A percentile compares a stretch with the other conserved stretches of the same genome.
Conservation (phyloP, 495 filamentous ascomycete genomes). For the Penicillium subrubescens region DNA sequence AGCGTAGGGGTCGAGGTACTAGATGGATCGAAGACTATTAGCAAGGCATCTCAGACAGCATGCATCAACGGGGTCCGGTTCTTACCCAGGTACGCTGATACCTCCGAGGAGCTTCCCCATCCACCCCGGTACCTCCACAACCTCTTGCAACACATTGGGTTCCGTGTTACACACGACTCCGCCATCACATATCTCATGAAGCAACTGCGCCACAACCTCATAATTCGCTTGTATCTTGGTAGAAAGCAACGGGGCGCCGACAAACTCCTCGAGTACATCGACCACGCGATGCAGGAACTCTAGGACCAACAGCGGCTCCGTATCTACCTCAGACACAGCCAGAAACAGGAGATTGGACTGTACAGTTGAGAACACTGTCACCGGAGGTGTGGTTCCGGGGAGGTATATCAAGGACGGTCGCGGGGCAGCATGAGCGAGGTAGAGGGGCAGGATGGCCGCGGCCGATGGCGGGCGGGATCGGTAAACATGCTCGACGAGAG, state of each 20-base stretch:
- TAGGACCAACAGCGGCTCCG: slow-evolving; percentile 89
- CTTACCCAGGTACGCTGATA: slow-evolving; percentile 76
- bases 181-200: slow-evolving; percentile 96
- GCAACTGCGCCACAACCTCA: slow-evolving; percentile 90
- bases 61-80: not conserved
- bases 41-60: not conserved
- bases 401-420: slow-evolving; percentile 86
- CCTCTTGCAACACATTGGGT: slow-evolving; percentile 86
- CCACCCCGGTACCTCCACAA: slow-evolving; percentile 86
- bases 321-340: slow-evolving; percentile 76
- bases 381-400: slow-evolving; percentile 79
- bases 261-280: slow-evolving; percentile 92
- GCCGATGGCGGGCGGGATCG: slow-evolving; percentile 76
- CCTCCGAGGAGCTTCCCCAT: slow-evolving; percentile 90
- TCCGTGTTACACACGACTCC: slow-evolving; percentile 90
- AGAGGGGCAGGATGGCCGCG: slow-evolving; percentile 75
- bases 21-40: not conserved
- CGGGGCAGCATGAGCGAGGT: slow-evolving; percentile 79
- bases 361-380: slow-evolving; percentile 80
- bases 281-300: slow-evolving; percentile 95
- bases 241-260: slow-evolving; percentile 84
- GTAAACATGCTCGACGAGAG: slow-evolving; percentile 70
- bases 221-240: slow-evolving; percentile 85
- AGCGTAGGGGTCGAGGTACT: slow-evolving; percentile 46
- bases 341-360: slow-evolving; percentile 90